A percentile compares a stretch with the other conserved stretches of the same genome.
These are phyloP conservation scores for Neoboletus magnificus DNA, from an alignment of 768 basidiomycete genomes.

Conservation along the genomic window DNA sequence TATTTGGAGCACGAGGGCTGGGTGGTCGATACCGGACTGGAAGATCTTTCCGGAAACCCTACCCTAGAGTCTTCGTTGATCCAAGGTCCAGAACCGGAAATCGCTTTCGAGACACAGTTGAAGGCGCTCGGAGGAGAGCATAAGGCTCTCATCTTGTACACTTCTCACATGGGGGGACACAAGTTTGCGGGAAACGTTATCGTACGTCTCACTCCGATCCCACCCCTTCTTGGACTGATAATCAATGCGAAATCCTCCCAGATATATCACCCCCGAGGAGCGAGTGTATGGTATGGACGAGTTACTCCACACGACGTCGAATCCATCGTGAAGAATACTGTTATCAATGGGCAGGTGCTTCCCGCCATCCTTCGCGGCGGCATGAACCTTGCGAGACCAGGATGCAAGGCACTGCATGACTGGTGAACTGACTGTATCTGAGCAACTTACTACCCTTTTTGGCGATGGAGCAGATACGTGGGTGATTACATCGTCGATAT, in stretches of 20 bases:
- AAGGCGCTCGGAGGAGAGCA: conserved; percentile 50
- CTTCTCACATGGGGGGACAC: conserved; percentile 92
- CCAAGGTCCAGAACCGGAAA: conserved; percentile 43
- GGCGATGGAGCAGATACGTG: conserved; percentile 2
- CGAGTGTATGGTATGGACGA: conserved; percentile 91
- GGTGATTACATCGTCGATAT: conserved; percentile 26
- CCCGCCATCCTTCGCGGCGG: conserved; percentile 86
- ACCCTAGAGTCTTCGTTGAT: conserved; percentile 24
- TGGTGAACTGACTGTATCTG: conserved; percentile 46
- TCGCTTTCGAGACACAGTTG: conserved; percentile 46
- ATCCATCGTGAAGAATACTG: conserved; percentile 81
- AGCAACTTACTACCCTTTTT: neutral
- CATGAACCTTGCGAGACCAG: conserved; percentile 70
- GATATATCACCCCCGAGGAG: conserved; percentile 86
- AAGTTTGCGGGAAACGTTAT: conserved; percentile 89
- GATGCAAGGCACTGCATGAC: conserved; percentile 63
- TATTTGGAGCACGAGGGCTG: conserved; percentile 66
- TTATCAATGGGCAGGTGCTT: conserved; percentile 79
- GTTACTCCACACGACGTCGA: conserved; percentile 89
- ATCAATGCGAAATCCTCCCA: conserved; percentile 26
- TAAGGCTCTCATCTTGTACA: conserved; percentile 78
- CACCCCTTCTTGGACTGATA: neutral
- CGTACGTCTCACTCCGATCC: conserved; percentile 46
- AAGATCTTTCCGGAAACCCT: conserved; percentile 44
- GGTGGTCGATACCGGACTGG: conserved; percentile 72